phyloP scores from a whole-genome alignment of 2,329 filamentous ascomycete species.

The Trichoderma sp. region DNA sequence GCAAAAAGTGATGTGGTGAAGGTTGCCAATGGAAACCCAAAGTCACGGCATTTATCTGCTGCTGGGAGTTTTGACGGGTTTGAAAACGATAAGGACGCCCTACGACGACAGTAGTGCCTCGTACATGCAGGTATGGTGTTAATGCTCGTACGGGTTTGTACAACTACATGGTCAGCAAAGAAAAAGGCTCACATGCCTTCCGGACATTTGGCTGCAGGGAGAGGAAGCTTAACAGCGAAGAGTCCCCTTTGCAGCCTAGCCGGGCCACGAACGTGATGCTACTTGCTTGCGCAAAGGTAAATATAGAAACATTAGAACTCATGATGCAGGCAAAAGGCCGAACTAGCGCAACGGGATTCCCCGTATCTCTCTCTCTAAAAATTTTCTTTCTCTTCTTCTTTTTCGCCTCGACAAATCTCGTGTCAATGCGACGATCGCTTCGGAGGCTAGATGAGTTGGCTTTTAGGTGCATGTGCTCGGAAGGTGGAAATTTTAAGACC shows the following conservation, averaged over 20 bases:
- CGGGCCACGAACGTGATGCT: neutral
- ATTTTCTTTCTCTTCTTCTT: neutral
- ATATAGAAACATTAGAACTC: neutral
- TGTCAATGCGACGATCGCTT: neutral
- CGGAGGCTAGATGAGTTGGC: neutral
- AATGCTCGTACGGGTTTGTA: neutral
- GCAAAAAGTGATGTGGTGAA: neutral
- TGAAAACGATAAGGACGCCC: neutral
- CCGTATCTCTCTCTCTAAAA: neutral
- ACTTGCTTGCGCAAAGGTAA: neutral
- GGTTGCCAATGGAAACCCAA: neutral
- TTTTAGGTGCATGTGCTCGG: neutral
- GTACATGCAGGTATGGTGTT: neutral
- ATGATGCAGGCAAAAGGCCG: neutral
- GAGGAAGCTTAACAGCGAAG: neutral
- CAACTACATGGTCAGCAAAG: neutral
- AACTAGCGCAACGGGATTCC: neutral
- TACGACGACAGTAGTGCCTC: neutral
- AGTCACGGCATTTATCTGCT: neutral
- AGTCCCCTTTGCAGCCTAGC: neutral
- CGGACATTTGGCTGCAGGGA: neutral
- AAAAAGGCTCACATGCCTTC: neutral
- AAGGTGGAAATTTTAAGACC: neutral
- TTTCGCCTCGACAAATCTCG: slow-evolving; percentile 1
- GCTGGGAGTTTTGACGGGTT: neutral